Evolutionary conservation across 177 flowering plant species (phyloP).

Genomic region (Vitis hybrid): DNA sequence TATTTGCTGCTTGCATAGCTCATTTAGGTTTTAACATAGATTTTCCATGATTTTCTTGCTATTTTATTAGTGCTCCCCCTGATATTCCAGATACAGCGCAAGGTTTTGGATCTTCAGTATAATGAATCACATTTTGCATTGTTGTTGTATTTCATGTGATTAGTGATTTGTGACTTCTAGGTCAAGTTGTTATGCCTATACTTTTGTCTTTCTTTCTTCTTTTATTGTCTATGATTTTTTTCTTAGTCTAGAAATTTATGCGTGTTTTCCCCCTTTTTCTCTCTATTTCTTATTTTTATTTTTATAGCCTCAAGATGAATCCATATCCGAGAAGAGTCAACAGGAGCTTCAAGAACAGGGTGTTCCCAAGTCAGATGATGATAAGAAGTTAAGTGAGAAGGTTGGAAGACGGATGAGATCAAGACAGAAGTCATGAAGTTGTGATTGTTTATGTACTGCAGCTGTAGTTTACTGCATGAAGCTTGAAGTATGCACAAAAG

Average conservation of each 20-base stretch:
- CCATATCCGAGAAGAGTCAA: not conserved
- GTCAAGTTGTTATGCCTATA: not conserved
- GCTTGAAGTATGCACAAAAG: not conserved
- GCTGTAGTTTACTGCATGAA: not conserved
- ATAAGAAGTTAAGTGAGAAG: not conserved
- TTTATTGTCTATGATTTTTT: not conserved
- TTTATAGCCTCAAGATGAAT: constrained; percentile 6
- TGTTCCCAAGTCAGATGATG: not conserved
- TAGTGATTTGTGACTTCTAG: no score
- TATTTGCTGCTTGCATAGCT: no score
- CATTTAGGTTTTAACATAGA: no score
- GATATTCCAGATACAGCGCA: no score
- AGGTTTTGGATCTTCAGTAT: no score
- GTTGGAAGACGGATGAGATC: constrained; percentile 9
- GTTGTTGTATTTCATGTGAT: no score
- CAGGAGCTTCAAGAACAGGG: constrained; percentile 11
- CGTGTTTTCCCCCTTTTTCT: not conserved
- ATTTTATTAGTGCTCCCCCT: no score
- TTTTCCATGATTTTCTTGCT: no score
- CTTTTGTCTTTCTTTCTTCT: not conserved
- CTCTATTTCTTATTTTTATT: not conserved
- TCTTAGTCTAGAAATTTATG: constrained; percentile 1
- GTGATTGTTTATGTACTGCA: not conserved
- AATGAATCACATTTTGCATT: no score
- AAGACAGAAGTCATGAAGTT: constrained; percentile 10